Evolutionary conservation across 805 yeast genomes (phyloP).

Genomic region (Saccharomycopsis malanga): DNA sequence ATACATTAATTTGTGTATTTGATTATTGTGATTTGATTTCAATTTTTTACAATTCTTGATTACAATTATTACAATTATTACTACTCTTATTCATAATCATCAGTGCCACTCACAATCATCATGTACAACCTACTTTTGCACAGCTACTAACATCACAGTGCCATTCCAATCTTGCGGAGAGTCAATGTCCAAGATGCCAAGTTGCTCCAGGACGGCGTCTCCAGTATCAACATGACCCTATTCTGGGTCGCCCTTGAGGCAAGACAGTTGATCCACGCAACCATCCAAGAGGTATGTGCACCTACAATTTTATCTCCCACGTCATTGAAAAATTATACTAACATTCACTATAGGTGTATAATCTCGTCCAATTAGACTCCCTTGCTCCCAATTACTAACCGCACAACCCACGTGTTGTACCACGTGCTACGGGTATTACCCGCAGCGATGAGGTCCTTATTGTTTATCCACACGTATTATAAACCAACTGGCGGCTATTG

Average conservation of each 20-base stretch:
- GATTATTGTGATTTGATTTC: neutral
- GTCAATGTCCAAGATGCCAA: constrained; percentile 64
- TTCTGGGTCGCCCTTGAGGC: constrained; percentile 90
- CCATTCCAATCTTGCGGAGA: constrained; percentile 79
- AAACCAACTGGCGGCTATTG: no score
- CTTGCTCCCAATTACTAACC: constrained; percentile 9
- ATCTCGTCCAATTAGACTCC: constrained; percentile 4
- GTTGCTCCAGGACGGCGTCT: constrained; percentile 36
- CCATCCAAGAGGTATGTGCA: constrained; percentile 71
- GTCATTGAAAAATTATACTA: neutral
- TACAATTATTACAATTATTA: no score
- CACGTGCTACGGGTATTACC: no score
- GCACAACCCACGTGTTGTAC: no score
- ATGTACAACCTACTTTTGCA: no score
- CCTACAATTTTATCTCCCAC: no score
- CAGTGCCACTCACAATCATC: neutral
- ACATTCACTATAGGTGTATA: neutral
- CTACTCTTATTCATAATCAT: no score
- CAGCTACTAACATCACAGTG: constrained; percentile 40
- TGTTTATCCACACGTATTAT: no score
- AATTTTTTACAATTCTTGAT: neutral
- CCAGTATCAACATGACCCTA: constrained; percentile 47
- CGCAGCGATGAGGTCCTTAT: no score
- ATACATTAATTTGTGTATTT: neutral
- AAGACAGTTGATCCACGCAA: constrained; percentile 76